Evolutionary conservation across 805 yeast genomes (phyloP), one percentile per base, ranked within the genome.

Genomic region (Starmerella sirachaensis): DNA sequence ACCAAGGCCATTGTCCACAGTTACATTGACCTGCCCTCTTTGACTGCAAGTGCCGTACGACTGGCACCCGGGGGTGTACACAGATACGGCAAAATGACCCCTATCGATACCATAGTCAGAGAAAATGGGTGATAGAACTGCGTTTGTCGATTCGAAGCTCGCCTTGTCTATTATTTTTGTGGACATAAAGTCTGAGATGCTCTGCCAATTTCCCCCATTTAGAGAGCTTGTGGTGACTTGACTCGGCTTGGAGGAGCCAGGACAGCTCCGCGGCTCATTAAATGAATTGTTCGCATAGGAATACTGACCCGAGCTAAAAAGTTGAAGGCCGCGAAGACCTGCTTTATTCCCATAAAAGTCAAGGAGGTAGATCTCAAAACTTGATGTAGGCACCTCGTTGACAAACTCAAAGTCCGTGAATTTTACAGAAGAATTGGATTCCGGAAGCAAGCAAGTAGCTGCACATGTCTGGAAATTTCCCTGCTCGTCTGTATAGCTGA

Each of bases 41-140:
- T 61, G 41, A 17, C 55, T 48, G 59, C 98, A 91, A 0, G 91
- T 68, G 34, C 62, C 58, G 54, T 81, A 94, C 3, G 49, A 55
- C 1, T 56, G 37, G 61, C 98, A 91, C 0, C 97, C 97, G 0
- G 95, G 95, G 0, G 98, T 91, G 50, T 72, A 78, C 34, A 86
- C 50, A 36, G 72, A 62, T 18, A 91, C 65, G 0, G 82, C 64
- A 56, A 84, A 91, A 42, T 74, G 65, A 8, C 96, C 96, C 0
- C 21, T 3, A 18, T 82, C 65, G 45, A 72, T 69, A 0, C 79
- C 64, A 14, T 84, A 70, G 47, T 77, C 77, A 8, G 19, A 29
- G 25, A 45, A 29, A 4, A 20, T 17, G 10, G 94, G 83, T 40
- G 67, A 65, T 52, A 77, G 76, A 1, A 67, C 63, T 2, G 75